Percentiles rank a stretch among this genome's conserved stretches.
Evolutionary conservation across 495 filamentous ascomycete species (phyloP).

Genomic region (Aspergillus avenaceus): DNA sequence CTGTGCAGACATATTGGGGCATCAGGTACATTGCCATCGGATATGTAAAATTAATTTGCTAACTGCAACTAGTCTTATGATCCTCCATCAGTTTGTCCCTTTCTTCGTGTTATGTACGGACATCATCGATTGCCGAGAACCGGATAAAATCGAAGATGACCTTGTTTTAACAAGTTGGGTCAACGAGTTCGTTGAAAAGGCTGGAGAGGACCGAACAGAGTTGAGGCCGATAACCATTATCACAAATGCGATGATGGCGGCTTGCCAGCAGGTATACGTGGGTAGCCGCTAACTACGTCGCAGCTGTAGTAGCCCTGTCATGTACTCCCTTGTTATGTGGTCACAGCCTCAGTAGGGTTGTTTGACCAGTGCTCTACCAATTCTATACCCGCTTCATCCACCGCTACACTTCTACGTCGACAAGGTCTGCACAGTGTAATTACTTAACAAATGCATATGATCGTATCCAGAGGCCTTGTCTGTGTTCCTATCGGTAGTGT

Average conservation of each 20-base stretch:
- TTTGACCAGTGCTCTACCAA: too few species aligned
- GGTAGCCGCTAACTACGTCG: too few species aligned
- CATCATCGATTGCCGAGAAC: constrained; percentile 5
- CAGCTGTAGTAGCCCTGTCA: too few species aligned
- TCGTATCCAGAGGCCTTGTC: too few species aligned
- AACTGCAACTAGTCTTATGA: constrained; percentile 4
- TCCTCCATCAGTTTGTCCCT: constrained; percentile 15
- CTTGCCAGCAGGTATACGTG: constrained; percentile 3
- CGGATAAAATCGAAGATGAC: constrained; percentile 2
- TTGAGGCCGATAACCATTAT: constrained; percentile 8
- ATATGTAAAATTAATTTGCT: background rate
- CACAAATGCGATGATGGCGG: constrained; percentile 1
- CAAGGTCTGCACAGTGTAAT: too few species aligned
- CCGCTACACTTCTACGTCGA: too few species aligned
- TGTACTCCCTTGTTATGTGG: too few species aligned
- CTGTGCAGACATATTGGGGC: background rate
- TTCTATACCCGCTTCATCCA: too few species aligned
- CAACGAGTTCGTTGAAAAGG: constrained; percentile 5
- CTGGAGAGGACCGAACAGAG: constrained; percentile 3
- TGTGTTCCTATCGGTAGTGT: too few species aligned
- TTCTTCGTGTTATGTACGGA: constrained; percentile 10
- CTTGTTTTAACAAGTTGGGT: constrained; percentile 7
- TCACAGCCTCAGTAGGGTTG: too few species aligned
- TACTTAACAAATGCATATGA: too few species aligned
- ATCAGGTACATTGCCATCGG: constrained; percentile 5